Conservation (phyloP, 1,139 yeast species). For the Hanseniaspora uvarum region DNA sequence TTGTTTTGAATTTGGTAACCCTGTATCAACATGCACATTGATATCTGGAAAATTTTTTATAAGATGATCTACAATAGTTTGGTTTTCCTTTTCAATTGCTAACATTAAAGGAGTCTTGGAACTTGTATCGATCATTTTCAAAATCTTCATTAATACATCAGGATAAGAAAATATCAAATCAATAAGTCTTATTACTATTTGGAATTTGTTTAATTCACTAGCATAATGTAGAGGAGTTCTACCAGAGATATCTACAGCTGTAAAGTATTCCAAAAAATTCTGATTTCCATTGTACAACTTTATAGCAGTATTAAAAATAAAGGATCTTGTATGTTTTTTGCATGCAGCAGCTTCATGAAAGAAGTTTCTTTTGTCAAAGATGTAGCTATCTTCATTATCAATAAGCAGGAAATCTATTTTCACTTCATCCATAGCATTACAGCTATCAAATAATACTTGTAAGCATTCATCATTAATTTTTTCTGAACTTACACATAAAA, state of each 20-base stretch:
- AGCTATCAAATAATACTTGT: slow-evolving; percentile 25
- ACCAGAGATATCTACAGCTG: slow-evolving; percentile 50
- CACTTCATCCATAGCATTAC: slow-evolving; percentile 18
- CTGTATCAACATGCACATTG: slow-evolving; percentile 29
- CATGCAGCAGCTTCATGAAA: slow-evolving; percentile 36
- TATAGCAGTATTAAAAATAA: slow-evolving; percentile 29
- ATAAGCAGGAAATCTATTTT: slow-evolving; percentile 27
- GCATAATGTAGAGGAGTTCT: slow-evolving; percentile 84
- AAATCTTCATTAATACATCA: slow-evolving; percentile 19
- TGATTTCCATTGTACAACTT: slow-evolving; percentile 21
- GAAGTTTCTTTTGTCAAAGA: slow-evolving; percentile 32
- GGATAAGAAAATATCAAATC: slow-evolving; percentile 18
- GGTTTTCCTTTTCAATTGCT: slow-evolving; percentile 62
- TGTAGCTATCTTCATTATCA: slow-evolving; percentile 28
- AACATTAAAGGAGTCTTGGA: slow-evolving; percentile 72
- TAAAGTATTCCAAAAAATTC: slow-evolving; percentile 27
- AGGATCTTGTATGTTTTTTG: slow-evolving; percentile 29
- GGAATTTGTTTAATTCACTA: slow-evolving; percentile 55
- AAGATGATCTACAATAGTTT: slow-evolving; percentile 39
- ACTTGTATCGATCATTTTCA: slow-evolving; percentile 53
- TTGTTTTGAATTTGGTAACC: slow-evolving; percentile 50
- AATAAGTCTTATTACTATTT: slow-evolving; percentile 41
- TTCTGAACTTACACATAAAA: slow-evolving; percentile 26
- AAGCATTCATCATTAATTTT: slow-evolving; percentile 29
- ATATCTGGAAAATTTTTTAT: slow-evolving; percentile 19